Base-by-base conservation (phyloP, 2,329 filamentous ascomycete species). In the Pestalotiopsis sp. region DNA sequence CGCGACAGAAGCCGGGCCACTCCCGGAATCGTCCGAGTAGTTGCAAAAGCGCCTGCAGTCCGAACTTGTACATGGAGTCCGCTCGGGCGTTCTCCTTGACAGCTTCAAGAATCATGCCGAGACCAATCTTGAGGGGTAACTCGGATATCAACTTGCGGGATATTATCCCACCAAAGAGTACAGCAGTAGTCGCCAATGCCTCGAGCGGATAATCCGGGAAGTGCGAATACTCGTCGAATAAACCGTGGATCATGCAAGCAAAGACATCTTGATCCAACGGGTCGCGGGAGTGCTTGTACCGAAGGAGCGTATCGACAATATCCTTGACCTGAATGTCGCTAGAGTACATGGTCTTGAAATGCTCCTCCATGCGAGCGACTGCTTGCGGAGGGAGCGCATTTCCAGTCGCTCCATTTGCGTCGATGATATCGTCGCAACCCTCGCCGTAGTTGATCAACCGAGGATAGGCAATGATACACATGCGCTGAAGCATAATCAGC, bases 331-430 rank as follows among this genome's bases (percentile, higher is more conserved):
- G 92, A 23, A 95, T 90, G 73, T 98, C 94, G 72, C 93, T 92
- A 72, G 93, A 93, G 78, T 99, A 99, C 95, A 99, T 98, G 76
- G 93, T 93, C 81, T 97, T 98, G 80, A 98, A 99, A 71, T 97
- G 91, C 73, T 98, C 94, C 76, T 98, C 95, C 96, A 99, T 99
- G 78, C 94, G 93, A 72, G 88, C 90, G 73, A 97, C 95, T 66
- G 95, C 93, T 25, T 91, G 90, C 23, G 88, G 85, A 0, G 95
- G 92, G 1, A 99, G 86, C 1, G 89, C 87, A 75, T 98, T 97
- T n/a, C 93, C 91, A 23, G 91, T 89, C 73, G 90, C 88, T 59
- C 94, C 92, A 76, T 97, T 97, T 11, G 87, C 86, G 75, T 98
- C 93, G 72, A 99, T 95, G 57, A 98, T 90, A 68, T 96, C 93